Evolutionary conservation across 2,329 filamentous ascomycete genomes (phyloP), one percentile per base, ranked within the genome.

Genomic region (Aaosphaeria arxii): DNA sequence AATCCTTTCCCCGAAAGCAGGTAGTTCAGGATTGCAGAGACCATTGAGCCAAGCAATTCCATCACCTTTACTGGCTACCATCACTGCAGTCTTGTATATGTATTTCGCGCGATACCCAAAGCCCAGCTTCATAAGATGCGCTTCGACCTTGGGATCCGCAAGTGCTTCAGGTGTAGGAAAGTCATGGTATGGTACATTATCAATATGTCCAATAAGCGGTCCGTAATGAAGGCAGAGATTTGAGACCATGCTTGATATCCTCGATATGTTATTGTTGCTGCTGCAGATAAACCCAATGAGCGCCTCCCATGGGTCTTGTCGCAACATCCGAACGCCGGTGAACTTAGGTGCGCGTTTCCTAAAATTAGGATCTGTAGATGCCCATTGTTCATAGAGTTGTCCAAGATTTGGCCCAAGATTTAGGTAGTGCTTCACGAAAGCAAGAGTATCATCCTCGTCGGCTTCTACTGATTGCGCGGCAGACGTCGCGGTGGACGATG

Each of bases 71-170:
- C 87, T 80, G 0, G 83, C 80, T 7, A 99, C 78, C 47, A 90
- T 86, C 3, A 80, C 75, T 0, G 95, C 94, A 5, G 94, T 97
- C 58, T 88, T 83, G 28, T 89, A 85, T 50, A 99, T 88, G 67
- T 97, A 99, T 64, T 88, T 94, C 17, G 95, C 94, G 30, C 94
- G 80, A 62, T 99, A 99, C 1, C 94, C 94, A 67, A 99, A 99
- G 0, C 94, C 94, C 7, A 99, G 77, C 49, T 86, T 81, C 56
- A 91, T 82, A 4, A 99, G 78, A 53, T 88, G 86, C 30, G 81
- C 72, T 68, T 99, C 94, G 5, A 97, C 89, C n/a, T 81, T 80
- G 5, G 80, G 76, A 1, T 80, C 83, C 0, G 84, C 84, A n/a
- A 99, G 77, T 11, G 85, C 84, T 45, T 84, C 77, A 0, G 94